phyloP scores from a whole-genome alignment of 768 basidiomycete genomes.

The Lactarius sp. region DNA sequence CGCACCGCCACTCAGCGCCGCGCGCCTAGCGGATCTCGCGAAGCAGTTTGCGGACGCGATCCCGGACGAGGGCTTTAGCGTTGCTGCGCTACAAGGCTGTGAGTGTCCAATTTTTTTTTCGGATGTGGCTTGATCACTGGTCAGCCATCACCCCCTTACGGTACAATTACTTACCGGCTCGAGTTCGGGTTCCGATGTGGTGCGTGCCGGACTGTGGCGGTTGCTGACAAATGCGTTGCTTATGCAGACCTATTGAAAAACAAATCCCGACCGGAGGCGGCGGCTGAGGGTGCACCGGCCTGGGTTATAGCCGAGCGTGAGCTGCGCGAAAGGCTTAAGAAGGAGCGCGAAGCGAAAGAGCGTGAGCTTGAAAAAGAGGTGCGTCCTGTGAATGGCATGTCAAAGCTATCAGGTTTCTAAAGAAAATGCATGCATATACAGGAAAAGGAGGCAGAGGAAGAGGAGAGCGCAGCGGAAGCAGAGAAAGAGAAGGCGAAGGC shows the following conservation, averaged over 20 bases:
- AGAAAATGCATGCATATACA: slow-evolving; percentile 38
- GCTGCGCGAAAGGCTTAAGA: slow-evolving; percentile 65
- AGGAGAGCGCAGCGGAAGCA: slow-evolving; percentile 53
- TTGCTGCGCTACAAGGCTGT: slow-evolving; percentile 90
- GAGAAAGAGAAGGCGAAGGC: slow-evolving; percentile 34
- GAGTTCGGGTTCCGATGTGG: slow-evolving; percentile 18
- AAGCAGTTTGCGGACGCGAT: slow-evolving; percentile 76
- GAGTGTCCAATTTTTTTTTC: slow-evolving; percentile 36
- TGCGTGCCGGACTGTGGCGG: slow-evolving; percentile 27
- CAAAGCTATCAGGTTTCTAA: slow-evolving; percentile 4
- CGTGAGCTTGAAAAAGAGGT: slow-evolving; percentile 63
- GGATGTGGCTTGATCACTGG: slow-evolving; percentile 24
- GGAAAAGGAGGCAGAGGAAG: slow-evolving; percentile 61
- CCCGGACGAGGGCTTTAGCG: slow-evolving; percentile 82
- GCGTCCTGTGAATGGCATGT: slow-evolving; percentile 30
- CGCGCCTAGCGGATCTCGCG: slow-evolving; percentile 62
- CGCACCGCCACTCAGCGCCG: slow-evolving; percentile 59
- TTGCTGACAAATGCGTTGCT: slow-evolving; percentile 21
- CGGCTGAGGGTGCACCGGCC: slow-evolving; percentile 56
- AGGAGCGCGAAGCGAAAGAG: slow-evolving; percentile 70
- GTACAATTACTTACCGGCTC: slow-evolving; percentile 14
- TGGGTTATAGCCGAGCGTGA: slow-evolving; percentile 78
- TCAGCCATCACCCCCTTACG: slow-evolving; percentile 24
- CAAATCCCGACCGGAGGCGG: slow-evolving; percentile 76
- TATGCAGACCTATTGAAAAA: slow-evolving; percentile 69